phyloP scores from a whole-genome alignment of 2,329 filamentous ascomycete genomes.

The Penicillium digitatum region DNA sequence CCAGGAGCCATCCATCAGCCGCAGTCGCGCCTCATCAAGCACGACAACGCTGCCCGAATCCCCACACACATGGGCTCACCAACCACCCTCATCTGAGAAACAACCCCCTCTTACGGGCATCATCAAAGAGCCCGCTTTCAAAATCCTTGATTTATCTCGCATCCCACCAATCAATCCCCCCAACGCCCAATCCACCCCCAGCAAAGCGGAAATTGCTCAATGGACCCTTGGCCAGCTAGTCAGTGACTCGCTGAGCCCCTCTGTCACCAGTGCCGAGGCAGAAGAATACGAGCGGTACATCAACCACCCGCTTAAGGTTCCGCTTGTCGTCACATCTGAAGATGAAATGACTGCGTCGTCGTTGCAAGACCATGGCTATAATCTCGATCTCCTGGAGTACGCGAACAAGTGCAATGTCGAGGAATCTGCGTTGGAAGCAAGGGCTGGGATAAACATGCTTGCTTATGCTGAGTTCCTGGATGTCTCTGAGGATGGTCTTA shows the following conservation, averaged over 20 bases:
- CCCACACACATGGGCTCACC: conserved; percentile 29
- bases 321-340: conserved; percentile 55
- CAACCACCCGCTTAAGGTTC: conserved; percentile 80
- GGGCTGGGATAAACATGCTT: conserved; percentile 61
- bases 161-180: conserved; percentile 23
- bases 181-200: conserved; percentile 63
- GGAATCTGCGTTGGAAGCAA: conserved; percentile 44
- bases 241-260: conserved; percentile 77
- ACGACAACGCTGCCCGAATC: conserved; percentile 18
- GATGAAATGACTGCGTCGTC: conserved; percentile 36
- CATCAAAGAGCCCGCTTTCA: conserved; percentile 51
- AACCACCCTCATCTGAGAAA: conserved; percentile 35
- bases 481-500: conserved; percentile 76
- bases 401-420: conserved; percentile 65
- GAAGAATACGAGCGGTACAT: conserved; percentile 88
- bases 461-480: conserved; percentile 74
- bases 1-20: conserved; percentile 55
- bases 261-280: conserved; percentile 69
- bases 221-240: conserved; percentile 87
- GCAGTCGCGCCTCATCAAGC: conserved; percentile 37
- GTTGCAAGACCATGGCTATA: conserved; percentile 39
- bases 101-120: conserved; percentile 45
- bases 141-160: conserved; percentile 22
- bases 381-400: conserved; percentile 74
- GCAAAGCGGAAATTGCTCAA: conserved; percentile 71